Evolutionary conservation across 2,329 filamentous ascomycete genomes (phyloP).

Genomic region (Hypoxylon sp.): DNA sequence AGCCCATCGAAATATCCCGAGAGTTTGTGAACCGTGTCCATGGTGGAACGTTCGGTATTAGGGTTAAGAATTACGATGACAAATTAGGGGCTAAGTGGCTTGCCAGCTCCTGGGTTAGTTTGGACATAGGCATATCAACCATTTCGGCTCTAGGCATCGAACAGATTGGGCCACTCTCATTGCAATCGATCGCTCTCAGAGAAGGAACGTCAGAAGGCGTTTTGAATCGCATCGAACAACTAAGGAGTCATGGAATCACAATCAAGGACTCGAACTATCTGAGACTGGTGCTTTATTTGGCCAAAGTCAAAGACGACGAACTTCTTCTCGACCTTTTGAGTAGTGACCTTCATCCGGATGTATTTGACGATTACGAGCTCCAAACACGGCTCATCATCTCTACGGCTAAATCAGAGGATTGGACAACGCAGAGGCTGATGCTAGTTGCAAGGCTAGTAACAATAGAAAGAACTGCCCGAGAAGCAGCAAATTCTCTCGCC

Average conservation of each 20-base stretch:
- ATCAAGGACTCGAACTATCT: constrained; percentile 76
- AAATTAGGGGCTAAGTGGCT: constrained; percentile 84
- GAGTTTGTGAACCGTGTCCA: constrained; percentile 59
- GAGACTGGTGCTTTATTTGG: constrained; percentile 75
- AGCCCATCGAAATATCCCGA: constrained; percentile 49
- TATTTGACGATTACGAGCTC: constrained; percentile 65
- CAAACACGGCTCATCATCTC: constrained; percentile 59
- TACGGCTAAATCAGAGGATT: constrained; percentile 58
- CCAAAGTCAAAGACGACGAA: constrained; percentile 67
- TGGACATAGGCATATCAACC: constrained; percentile 77
- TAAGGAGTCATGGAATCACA: constrained; percentile 74
- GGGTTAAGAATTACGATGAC: constrained; percentile 72
- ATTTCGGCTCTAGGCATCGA: constrained; percentile 80
- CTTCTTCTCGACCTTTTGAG: constrained; percentile 63
- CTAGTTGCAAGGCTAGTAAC: constrained; percentile 60
- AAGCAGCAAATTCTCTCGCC: constrained; percentile 56
- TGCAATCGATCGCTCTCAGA: constrained; percentile 83
- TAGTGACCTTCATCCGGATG: constrained; percentile 69
- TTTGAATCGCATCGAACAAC: constrained; percentile 69
- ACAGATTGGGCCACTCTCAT: constrained; percentile 79
- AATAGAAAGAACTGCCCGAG: constrained; percentile 51
- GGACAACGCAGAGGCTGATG: constrained; percentile 62
- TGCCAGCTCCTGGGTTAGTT: constrained; percentile 77
- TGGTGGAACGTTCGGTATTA: constrained; percentile 58
- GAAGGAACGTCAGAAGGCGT: constrained; percentile 71